Base-by-base conservation (phyloP, 2,329 filamentous ascomycete species). In the Zelopaecilomyces penicillatus region DNA sequence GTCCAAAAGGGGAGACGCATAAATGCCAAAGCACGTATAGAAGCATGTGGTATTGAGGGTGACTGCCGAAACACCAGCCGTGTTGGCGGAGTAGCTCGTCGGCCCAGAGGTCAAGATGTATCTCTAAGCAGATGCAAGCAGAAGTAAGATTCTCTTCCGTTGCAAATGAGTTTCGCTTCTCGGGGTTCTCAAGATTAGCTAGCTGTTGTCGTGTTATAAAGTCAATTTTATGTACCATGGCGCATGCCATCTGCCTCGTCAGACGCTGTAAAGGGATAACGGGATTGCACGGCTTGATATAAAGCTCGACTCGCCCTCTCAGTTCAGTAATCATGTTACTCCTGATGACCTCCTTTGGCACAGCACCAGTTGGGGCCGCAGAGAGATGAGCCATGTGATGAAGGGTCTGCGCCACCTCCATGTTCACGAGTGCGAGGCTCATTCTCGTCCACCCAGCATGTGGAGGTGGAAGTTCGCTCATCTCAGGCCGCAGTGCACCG, bases 391-490 rank as follows among this genome's bases (percentile, higher is more conserved):
- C 48, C 3, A 62, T 44, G 0, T 47, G 53, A 8, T 52, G 52
- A 46, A 57, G 56, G 1, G 50, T 53, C 11, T 52, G 49, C 1
- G 69, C 65, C 1, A 75, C 66, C 40, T 78, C 71, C 50, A 73
- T 74, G 5, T 69, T 67, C n/a, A 78, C 68, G 3, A 81, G 56
- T 8, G 65, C 67, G 45, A 79, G 71, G 0, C 76, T 73, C 70
- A 80, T 78, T 30, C 76, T 70, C 0, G 79, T 81, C 57, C 76
- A 80, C 11, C 73, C 72, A 3, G 58, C 52, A 2, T 72, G 65
- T 9, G 74, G 66, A 1, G 65, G 52, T 0, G 66, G 66, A 0
- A 55, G 45, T 1, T 57, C 57, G 9, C 63, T 70, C 48, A 66
- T 67, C 29, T 69, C 68, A 2, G 60, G 47, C 2, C 63, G 62